phyloP scores from a whole-genome alignment of 768 basidiomycete species.

The Sarcodon aspratus region DNA sequence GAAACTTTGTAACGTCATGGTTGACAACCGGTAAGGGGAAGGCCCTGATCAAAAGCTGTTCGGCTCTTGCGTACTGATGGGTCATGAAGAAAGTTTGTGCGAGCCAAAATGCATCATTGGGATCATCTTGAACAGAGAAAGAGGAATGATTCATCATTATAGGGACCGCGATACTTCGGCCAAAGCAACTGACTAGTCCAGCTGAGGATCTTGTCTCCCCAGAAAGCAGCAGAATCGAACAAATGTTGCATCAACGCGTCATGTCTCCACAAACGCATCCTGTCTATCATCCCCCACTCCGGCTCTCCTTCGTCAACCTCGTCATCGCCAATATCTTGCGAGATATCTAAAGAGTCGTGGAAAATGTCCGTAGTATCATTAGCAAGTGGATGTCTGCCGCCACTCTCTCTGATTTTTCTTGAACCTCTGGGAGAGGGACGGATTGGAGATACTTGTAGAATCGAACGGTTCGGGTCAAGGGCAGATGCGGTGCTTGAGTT shows the following conservation, averaged over 20 bases:
- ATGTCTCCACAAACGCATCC: slow-evolving; percentile 94
- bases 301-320: slow-evolving; percentile 41
- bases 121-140: slow-evolving; percentile 49
- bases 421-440: slow-evolving; percentile 54
- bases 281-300: slow-evolving; percentile 84
- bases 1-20: slow-evolving; percentile 13
- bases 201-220: slow-evolving; percentile 94
- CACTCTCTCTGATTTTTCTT: slow-evolving; percentile 39
- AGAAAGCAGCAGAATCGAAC: slow-evolving; percentile 94
- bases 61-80: slow-evolving; percentile 90
- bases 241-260: slow-evolving; percentile 98
- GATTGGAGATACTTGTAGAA: slow-evolving; percentile 61
- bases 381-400: slow-evolving; percentile 56
- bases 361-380: slow-evolving; percentile 71
- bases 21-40: slow-evolving; percentile 42
- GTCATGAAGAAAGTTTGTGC: slow-evolving; percentile 97
- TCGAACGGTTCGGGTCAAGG: slow-evolving; percentile 73
- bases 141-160: neutral
- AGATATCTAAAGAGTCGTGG: slow-evolving; percentile 39
- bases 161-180: neutral
- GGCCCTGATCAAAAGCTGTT: slow-evolving; percentile 81
- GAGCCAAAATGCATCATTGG: slow-evolving; percentile 98
- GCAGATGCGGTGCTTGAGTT: slow-evolving; percentile 54
- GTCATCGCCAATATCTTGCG: slow-evolving; percentile 43
- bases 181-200: slow-evolving; percentile 72